phyloP scores from a whole-genome alignment of 2,329 filamentous ascomycete genomes.

The Hypomyces rosellus region DNA sequence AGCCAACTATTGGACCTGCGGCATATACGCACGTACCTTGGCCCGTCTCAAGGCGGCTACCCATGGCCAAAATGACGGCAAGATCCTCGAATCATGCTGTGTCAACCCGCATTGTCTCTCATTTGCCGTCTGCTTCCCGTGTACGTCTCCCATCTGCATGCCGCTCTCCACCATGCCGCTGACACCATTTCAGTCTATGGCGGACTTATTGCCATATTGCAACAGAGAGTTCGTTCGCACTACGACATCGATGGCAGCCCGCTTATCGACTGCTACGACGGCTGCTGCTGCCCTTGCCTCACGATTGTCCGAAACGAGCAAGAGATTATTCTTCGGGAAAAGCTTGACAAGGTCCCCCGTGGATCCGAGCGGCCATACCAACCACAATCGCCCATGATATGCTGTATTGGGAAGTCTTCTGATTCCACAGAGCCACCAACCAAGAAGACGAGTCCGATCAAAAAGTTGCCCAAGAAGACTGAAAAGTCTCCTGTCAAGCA shows the following conservation, averaged over 20 bases:
- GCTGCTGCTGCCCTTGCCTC: constrained; percentile 23
- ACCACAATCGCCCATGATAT: neutral
- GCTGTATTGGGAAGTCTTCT: neutral
- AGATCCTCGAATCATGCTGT: constrained; percentile 12
- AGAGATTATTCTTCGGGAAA: constrained; percentile 27
- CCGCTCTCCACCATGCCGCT: constrained; percentile 1
- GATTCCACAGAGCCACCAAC: neutral
- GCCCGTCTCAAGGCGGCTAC: constrained; percentile 19
- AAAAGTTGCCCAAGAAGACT: neutral
- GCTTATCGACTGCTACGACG: constrained; percentile 18
- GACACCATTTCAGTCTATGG: constrained; percentile 24
- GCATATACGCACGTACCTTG: constrained; percentile 22
- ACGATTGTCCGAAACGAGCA: constrained; percentile 25
- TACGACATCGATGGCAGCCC: constrained; percentile 26
- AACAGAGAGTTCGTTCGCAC: constrained; percentile 24
- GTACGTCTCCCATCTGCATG: constrained; percentile 15
- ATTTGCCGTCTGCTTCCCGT: constrained; percentile 21
- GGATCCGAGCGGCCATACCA: neutral
- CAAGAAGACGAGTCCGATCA: neutral
- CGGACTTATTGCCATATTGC: constrained; percentile 22
- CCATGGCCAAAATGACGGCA: constrained; percentile 15
- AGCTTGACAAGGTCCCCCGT: constrained; percentile 8
- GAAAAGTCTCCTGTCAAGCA: neutral
- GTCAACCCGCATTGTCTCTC: constrained; percentile 20
- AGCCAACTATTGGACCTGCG: constrained; percentile 19